Evolutionary conservation across 2,329 filamentous ascomycete species (phyloP), one percentile per base, ranked within the genome.

Genomic region (Aplosporella prunicola): DNA sequence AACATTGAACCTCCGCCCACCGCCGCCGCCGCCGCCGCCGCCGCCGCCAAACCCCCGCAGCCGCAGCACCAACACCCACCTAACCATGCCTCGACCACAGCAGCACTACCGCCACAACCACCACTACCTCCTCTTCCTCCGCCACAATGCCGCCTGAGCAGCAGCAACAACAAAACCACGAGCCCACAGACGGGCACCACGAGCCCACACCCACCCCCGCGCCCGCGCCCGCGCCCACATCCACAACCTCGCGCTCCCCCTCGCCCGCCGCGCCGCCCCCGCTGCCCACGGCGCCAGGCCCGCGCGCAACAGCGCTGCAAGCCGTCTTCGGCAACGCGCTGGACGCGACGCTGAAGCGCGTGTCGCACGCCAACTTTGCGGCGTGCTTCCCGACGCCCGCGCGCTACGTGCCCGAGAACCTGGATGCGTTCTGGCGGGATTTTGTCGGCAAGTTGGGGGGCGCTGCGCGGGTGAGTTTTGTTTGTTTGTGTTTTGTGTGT

Each of bases 341-440:
- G 15, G 63, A 67, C 9, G 71, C 74, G 43, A 74, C 76, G 1
- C 54, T 79, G n/a, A 69, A 71, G 44, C 73, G 74, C 35, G 76
- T 74, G 54, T 74, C 67, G 8, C 72, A 76, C 51, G 60, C 63
- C 32, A 78, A 78, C 47, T 80, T 80, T 52, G 66, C 72, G 0
- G 61, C 72, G 16, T 80, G 76, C 48, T 80, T 80, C 45, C 76
- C 76, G 0, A 80, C 76, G 0, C 69, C 74, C 2, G 71, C 75
- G 13, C 61, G 64, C 47, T 63, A 76, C 47, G 72, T 72, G 9
- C 69, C 73, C 2, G 68, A 68, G 17, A 68, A 67, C 27, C 50
- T 80, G 40, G 68, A 75, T 47, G 63, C 64, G 4, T 61, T 80
- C 15, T 73, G 74, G 58, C 62, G 67, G 37, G 72, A 78, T 45